A percentile compares a stretch with the other conserved stretches of the same genome.
Evolutionary conservation across 176 grass and related monocot genomes (phyloP).

Genomic region (Zea luxurians): DNA sequence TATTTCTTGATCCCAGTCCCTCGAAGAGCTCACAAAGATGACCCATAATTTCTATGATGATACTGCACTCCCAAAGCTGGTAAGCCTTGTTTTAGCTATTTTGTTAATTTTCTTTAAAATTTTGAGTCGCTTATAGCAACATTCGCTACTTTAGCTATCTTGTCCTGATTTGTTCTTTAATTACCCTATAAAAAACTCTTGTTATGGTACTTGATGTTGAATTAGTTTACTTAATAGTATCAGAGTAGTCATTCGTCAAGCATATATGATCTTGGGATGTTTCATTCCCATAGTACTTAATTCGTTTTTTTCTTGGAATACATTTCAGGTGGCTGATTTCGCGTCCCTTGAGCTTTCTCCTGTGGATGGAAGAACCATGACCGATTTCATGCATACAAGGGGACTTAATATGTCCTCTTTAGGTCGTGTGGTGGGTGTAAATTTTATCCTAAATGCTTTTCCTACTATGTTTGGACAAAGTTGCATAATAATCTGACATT

Average conservation of each 20-base stretch:
- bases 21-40: conserved; percentile 86
- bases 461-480: conserved; percentile 20
- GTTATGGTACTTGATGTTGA: background rate
- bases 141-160: conserved; percentile 17
- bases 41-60: conserved; percentile 89
- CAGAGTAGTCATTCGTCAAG: background rate
- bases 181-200: conserved; percentile 7
- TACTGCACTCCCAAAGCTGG: conserved; percentile 93
- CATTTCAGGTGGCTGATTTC: conserved; percentile 91
- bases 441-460: conserved; percentile 27
- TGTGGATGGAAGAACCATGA: conserved; percentile 96
- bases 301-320: conserved; percentile 9
- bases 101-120: conserved; percentile 15
- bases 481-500: conserved; percentile 26
- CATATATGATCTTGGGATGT: conserved; percentile 21
- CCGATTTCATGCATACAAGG: conserved; percentile 98
- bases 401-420: conserved; percentile 93
- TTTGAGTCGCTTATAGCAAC: background rate
- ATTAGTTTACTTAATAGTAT: conserved; percentile 5
- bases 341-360: conserved; percentile 98
- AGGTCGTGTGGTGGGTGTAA: conserved; percentile 71
- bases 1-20: conserved; percentile 60
- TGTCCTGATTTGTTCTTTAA: conserved; percentile 18
- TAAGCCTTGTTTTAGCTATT: conserved; percentile 45
- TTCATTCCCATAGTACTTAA: conserved; percentile 7